Percentiles rank a stretch among this genome's conserved stretches.
These are phyloP conservation scores for Extremus antarcticus DNA, from an alignment of 495 filamentous ascomycete genomes.

Conservation along the genomic window DNA sequence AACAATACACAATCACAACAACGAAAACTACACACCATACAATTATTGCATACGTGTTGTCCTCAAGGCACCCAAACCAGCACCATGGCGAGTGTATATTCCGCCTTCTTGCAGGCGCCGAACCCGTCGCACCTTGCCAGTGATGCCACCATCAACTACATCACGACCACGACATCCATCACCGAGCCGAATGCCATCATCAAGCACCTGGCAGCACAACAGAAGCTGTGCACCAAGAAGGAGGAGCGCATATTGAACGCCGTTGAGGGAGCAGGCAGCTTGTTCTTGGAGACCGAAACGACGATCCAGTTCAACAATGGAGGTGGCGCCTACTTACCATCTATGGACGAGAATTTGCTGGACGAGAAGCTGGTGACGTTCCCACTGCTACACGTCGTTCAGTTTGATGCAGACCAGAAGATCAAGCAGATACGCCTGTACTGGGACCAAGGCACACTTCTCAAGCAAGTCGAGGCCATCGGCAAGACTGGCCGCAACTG, in stretches of 20 bases:
- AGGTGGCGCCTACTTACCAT: constrained; percentile 81
- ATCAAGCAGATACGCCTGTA: constrained; percentile 77
- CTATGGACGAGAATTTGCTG: constrained; percentile 88
- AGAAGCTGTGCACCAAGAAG: constrained; percentile 64
- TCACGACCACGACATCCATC: constrained; percentile 73
- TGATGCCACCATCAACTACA: constrained; percentile 74
- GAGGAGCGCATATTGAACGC: constrained; percentile 59
- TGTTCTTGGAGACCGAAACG: constrained; percentile 57
- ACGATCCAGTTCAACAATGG: constrained; percentile 67
- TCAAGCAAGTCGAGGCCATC: constrained; percentile 91
- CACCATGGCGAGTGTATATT: constrained; percentile 60
- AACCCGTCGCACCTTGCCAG: constrained; percentile 51
- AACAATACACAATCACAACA: too few relatives aligned
- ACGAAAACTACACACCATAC: neutral
- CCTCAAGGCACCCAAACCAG: neutral
- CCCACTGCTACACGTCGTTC: constrained; percentile 83
- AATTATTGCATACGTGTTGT: neutral
- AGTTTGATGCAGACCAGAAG: constrained; percentile 62
- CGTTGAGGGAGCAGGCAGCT: constrained; percentile 56
- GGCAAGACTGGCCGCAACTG: constrained; percentile 77
- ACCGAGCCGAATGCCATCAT: constrained; percentile 58
- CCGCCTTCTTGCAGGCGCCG: constrained; percentile 65
- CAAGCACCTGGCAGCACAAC: constrained; percentile 60
- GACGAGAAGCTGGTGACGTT: constrained; percentile 71
- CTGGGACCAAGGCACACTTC: constrained; percentile 89